phyloP scores from a whole-genome alignment of 345 rosid species.

The Citrus sp. region DNA sequence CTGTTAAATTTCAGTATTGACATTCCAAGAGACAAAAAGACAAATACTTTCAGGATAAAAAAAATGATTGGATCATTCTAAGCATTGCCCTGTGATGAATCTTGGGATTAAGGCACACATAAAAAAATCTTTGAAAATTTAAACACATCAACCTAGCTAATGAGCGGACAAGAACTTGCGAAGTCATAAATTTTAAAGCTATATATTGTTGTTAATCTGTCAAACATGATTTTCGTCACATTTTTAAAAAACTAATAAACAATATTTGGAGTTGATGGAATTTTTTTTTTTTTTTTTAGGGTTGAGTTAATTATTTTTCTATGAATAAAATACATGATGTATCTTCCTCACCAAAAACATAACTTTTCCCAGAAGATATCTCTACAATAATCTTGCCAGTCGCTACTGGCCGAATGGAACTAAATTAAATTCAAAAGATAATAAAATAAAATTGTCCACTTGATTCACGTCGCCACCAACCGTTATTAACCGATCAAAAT shows the following conservation, averaged over 20 bases:
- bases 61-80: not conserved
- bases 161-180: not conserved
- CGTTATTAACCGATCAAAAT: not conserved
- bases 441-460: not conserved
- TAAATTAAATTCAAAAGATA: not conserved
- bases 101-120: not conserved
- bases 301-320: not conserved
- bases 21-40: too few relatives aligned
- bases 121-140: too few relatives aligned
- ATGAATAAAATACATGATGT: not conserved
- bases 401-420: not conserved
- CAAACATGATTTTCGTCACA: not conserved
- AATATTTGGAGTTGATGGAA: not conserved
- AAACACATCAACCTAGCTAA: too few relatives aligned
- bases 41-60: not conserved
- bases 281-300: too few relatives aligned
- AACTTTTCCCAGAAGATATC: conserved; percentile 26
- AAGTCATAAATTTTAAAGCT: too few relatives aligned
- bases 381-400: not conserved
- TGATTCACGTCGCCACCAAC: conserved; percentile 14
- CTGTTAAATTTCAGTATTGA: too few relatives aligned
- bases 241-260: not conserved
- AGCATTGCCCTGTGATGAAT: not conserved
- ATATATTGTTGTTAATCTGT: not conserved
- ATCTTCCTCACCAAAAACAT: not conserved